phyloP scores from a whole-genome alignment of 2,329 filamentous ascomycete species.

The Cladosporium sphaerospermum region DNA sequence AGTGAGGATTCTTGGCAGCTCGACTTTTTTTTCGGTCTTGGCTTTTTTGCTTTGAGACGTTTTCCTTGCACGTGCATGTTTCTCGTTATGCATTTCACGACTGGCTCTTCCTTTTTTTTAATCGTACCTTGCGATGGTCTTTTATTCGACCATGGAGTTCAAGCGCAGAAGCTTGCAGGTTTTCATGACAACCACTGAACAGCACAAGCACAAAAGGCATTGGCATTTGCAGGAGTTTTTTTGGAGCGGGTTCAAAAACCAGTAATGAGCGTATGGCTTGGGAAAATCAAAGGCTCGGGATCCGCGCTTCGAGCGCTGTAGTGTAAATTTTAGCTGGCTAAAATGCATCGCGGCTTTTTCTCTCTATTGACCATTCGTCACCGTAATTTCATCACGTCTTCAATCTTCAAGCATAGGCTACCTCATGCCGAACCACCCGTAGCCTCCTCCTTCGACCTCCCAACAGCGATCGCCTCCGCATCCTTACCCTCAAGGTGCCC shows the following conservation, averaged over 20 bases:
- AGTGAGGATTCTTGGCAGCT: neutral
- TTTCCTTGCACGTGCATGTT: too few relatives aligned
- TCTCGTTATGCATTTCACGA: neutral
- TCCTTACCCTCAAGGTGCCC: slow-evolving; percentile 39
- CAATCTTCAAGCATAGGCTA: neutral
- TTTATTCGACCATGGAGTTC: neutral
- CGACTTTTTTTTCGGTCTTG: too few relatives aligned
- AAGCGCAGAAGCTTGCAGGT: too few relatives aligned
- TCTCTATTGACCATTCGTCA: neutral
- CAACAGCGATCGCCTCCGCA: slow-evolving; percentile 38
- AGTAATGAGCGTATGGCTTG: neutral
- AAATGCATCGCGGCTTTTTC: neutral
- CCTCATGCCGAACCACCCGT: neutral
- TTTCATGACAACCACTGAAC: neutral
- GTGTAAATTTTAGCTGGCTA: neutral
- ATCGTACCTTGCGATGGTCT: neutral
- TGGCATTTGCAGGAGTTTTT: neutral
- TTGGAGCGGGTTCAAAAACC: neutral
- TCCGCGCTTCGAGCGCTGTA: neutral
- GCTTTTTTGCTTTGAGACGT: too few relatives aligned
- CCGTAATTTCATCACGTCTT: slow-evolving; percentile 1
- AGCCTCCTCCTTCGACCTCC: slow-evolving; percentile 31
- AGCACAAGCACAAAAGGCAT: neutral
- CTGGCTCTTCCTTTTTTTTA: neutral
- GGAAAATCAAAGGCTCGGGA: neutral